Evolutionary conservation across 805 yeast genomes (phyloP).

Genomic region (Candida tibetensis): DNA sequence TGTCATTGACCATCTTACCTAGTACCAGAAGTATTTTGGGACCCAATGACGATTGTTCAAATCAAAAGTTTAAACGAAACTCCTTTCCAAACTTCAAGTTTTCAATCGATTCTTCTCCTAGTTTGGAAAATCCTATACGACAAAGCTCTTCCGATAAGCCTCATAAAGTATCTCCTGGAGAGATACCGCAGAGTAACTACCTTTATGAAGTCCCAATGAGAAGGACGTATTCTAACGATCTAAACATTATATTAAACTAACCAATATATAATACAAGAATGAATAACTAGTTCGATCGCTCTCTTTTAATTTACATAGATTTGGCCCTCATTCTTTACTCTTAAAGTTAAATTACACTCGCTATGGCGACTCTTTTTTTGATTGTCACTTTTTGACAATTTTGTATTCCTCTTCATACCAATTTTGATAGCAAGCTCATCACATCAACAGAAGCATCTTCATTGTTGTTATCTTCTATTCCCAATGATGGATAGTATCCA

Average conservation of each 20-base stretch:
- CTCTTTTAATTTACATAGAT: neutral
- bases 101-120: neutral
- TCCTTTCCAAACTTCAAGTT: neutral
- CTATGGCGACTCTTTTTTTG: too few relatives aligned
- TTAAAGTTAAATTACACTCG: too few relatives aligned
- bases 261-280: neutral
- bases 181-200: neutral
- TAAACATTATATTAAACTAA: neutral
- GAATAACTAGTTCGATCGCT: neutral
- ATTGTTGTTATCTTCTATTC: constrained; percentile 8
- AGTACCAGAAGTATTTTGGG: neutral
- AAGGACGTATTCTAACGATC: neutral
- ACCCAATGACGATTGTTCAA: neutral
- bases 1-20: constrained; percentile 3
- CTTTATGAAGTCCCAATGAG: neutral
- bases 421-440: constrained; percentile 32
- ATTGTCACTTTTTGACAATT: too few relatives aligned
- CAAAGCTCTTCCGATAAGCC: neutral
- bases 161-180: neutral
- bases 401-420: too few relatives aligned
- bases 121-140: neutral
- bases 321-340: too few relatives aligned
- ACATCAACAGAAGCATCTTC: constrained; percentile 19
- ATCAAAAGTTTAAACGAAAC: neutral
- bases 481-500: constrained; percentile 21